phyloP scores from a whole-genome alignment of 2,329 filamentous ascomycete species.

The Trichoderma atroviride region DNA sequence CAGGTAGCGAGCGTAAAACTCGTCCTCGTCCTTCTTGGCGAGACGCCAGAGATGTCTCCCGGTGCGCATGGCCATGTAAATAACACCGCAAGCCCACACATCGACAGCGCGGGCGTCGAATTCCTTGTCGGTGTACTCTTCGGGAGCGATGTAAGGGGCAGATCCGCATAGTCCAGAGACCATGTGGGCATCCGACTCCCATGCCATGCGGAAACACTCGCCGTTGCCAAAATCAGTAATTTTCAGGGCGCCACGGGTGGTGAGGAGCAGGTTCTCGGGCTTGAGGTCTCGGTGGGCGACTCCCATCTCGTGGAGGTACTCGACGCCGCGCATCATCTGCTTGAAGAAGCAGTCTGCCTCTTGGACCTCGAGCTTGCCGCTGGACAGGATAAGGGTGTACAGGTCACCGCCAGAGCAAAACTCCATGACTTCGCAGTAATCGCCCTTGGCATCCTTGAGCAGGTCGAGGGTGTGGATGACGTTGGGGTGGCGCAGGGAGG shows the following conservation, averaged over 20 bases:
- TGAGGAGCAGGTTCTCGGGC: slow-evolving; percentile 93
- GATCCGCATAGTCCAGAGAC: slow-evolving; percentile 95
- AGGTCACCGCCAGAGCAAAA: slow-evolving; percentile 96
- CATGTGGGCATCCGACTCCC: slow-evolving; percentile 98
- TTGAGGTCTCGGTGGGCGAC: slow-evolving; percentile 96
- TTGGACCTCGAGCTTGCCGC: slow-evolving; percentile 85
- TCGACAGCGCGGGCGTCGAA: slow-evolving; percentile 98
- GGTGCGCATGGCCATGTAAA: slow-evolving; percentile 99
- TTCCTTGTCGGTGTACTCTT: slow-evolving; percentile 93
- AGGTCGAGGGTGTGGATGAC: slow-evolving; percentile 97
- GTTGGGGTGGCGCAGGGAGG: slow-evolving; percentile 92
- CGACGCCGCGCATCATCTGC: slow-evolving; percentile 97
- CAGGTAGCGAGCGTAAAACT: slow-evolving; percentile 94
- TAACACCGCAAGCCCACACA: slow-evolving; percentile 97
- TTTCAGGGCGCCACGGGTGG: slow-evolving; percentile 88
- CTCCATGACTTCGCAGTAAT: slow-evolving; percentile 99
- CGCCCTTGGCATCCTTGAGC: slow-evolving; percentile 92
- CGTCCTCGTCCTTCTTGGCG: slow-evolving; percentile 95
- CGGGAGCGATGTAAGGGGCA: slow-evolving; percentile 94
- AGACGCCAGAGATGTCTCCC: slow-evolving; percentile 94
- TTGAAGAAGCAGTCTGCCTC: slow-evolving; percentile 99
- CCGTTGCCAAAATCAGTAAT: slow-evolving; percentile 99
- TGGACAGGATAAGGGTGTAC: slow-evolving; percentile 88
- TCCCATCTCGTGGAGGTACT: slow-evolving; percentile 99
- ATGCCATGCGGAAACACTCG: slow-evolving; percentile 99